Evolutionary conservation across 2,329 filamentous ascomycete genomes (phyloP).

Genomic region (Neocatenulostroma microsporum): DNA sequence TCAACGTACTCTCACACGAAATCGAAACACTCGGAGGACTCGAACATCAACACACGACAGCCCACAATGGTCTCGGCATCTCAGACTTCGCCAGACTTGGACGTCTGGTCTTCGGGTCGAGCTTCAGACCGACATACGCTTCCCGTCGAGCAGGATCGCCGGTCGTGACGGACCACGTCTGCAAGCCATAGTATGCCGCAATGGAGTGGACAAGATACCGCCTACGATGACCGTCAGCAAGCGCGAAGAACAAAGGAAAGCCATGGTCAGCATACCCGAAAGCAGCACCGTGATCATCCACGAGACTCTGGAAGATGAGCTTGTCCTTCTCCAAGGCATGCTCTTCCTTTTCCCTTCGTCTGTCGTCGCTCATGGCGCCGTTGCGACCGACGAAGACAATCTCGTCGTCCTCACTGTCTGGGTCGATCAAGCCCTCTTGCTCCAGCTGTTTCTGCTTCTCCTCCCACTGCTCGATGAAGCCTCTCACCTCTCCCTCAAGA

Average conservation of each 20-base stretch:
- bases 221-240: slow-evolving; percentile 37
- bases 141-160: slow-evolving; percentile 64
- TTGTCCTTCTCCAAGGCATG: slow-evolving; percentile 52
- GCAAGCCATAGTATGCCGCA: slow-evolving; percentile 82
- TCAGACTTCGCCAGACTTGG: slow-evolving; percentile 30
- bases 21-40: no score
- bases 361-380: slow-evolving; percentile 54
- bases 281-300: slow-evolving; percentile 64
- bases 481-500: slow-evolving; percentile 74
- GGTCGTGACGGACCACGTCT: slow-evolving; percentile 70
- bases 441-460: slow-evolving; percentile 42
- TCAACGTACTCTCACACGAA: no score
- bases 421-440: slow-evolving; percentile 35
- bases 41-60: slow-evolving; percentile 34
- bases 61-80: slow-evolving; percentile 58
- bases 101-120: slow-evolving; percentile 33
- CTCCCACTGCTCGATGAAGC: slow-evolving; percentile 60
- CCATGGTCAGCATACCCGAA: slow-evolving; percentile 60
- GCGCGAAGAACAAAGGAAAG: background rate
- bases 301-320: slow-evolving; percentile 73
- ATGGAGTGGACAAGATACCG: slow-evolving; percentile 92
- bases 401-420: slow-evolving; percentile 65
- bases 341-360: slow-evolving; percentile 46
- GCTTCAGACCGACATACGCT: slow-evolving; percentile 70
- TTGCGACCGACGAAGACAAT: slow-evolving; percentile 80